A percentile compares a stretch with the other conserved stretches of the same genome.
Conservation (phyloP, 2,329 filamentous ascomycete species). For the Tolypocladium inflatum region DNA sequence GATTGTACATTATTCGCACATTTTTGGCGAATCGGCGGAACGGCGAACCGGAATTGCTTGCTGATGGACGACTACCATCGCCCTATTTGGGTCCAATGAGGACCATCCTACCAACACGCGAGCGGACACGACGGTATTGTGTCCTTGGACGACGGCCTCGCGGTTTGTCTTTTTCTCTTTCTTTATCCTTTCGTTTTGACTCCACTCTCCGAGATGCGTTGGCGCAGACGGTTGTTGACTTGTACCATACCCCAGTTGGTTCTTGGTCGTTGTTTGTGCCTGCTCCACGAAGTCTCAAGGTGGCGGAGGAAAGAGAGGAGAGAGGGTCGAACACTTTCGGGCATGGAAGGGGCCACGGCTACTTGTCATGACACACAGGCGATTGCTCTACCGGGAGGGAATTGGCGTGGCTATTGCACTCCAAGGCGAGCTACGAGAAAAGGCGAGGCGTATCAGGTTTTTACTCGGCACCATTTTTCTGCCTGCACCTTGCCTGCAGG, state of each 20-base stretch:
- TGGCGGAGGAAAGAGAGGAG: constrained; percentile 10
- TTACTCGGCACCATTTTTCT: constrained; percentile 8
- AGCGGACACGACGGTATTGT: constrained; percentile 9
- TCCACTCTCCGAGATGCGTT: constrained; percentile 5
- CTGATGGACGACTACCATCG: constrained; percentile 15
- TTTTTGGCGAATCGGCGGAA: constrained; percentile 25
- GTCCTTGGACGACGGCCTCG: constrained; percentile 5
- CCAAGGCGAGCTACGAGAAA: constrained; percentile 4
- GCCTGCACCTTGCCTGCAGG: constrained; percentile 3
- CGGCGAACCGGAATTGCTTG: constrained; percentile 22
- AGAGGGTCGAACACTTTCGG: background rate
- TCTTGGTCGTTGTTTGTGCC: constrained; percentile 17
- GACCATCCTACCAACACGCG: constrained; percentile 1
- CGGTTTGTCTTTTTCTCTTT: constrained; percentile 8
- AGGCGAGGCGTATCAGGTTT: constrained; percentile 12
- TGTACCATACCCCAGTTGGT: constrained; percentile 19
- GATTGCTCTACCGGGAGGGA: constrained; percentile 2
- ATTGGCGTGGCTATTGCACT: constrained; percentile 6
- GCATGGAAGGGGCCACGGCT: constrained; percentile 1
- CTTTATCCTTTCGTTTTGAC: constrained; percentile 7
- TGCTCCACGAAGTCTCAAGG: constrained; percentile 18
- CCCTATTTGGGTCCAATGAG: background rate
- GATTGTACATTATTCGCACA: constrained; percentile 33
- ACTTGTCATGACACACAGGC: constrained; percentile 4
- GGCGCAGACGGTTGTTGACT: constrained; percentile 14